Conservation (phyloP, 495 filamentous ascomycete species). For the Hypoxylon crocopeplum region DNA sequence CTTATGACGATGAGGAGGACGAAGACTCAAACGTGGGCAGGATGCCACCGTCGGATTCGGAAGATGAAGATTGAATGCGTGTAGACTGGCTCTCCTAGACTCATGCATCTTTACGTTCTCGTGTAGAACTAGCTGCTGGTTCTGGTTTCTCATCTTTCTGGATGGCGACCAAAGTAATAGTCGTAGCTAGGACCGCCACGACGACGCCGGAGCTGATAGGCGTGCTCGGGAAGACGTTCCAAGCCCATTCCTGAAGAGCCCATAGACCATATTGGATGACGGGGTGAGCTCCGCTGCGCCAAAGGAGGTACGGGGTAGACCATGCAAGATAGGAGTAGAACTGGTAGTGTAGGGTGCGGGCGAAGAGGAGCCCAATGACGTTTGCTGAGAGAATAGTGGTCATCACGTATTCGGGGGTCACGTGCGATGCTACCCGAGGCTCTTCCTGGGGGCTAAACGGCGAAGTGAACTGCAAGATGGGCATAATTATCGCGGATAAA, state of each 20-base stretch:
- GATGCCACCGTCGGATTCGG: slow-evolving; percentile 79
- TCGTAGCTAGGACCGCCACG: slow-evolving; percentile 70
- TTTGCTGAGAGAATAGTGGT: slow-evolving; percentile 81
- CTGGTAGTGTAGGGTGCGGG: slow-evolving; percentile 92
- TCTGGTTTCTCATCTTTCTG: slow-evolving; percentile 33
- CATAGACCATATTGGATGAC: slow-evolving; percentile 74
- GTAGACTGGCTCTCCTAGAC: not conserved
- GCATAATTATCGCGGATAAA: slow-evolving; percentile 54
- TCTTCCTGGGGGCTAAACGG: slow-evolving; percentile 62
- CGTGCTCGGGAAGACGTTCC: slow-evolving; percentile 97
- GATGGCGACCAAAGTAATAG: slow-evolving; percentile 60
- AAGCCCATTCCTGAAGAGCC: slow-evolving; percentile 91
- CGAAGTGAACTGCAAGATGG: slow-evolving; percentile 58
- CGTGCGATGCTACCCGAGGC: slow-evolving; percentile 57
- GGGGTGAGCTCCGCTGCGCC: slow-evolving; percentile 79
- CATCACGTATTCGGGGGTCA: slow-evolving; percentile 79
- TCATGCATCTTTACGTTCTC: slow-evolving; percentile 33
- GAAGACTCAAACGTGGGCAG: slow-evolving; percentile 80
- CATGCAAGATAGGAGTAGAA: slow-evolving; percentile 95
- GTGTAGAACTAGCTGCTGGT: slow-evolving; percentile 23
- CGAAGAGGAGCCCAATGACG: slow-evolving; percentile 86
- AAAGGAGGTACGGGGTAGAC: slow-evolving; percentile 90
- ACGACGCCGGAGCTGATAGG: slow-evolving; percentile 77
- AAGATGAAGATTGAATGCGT: slow-evolving; percentile 54
- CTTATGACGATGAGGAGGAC: slow-evolving; percentile 67